Evolutionary conservation across 768 basidiomycete genomes (phyloP).

Genomic region (Amanita pseudoporphyria): DNA sequence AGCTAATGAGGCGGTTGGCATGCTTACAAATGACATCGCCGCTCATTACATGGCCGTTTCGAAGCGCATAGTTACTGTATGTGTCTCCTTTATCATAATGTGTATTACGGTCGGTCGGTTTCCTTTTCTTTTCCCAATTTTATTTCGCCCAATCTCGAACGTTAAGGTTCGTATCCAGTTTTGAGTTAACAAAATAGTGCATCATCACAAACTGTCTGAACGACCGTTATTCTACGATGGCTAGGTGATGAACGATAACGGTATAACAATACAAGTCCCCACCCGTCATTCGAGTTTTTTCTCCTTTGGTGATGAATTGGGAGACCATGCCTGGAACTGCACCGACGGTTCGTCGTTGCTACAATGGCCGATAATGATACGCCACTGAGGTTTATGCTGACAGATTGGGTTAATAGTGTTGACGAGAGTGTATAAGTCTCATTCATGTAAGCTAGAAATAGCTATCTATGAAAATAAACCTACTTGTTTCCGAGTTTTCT

Average conservation of each 20-base stretch:
- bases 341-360: constrained; percentile 4
- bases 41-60: constrained; percentile 3
- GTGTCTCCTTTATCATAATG: constrained; percentile 6
- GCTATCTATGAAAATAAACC: too few species aligned
- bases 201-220: not conserved
- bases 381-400: not conserved
- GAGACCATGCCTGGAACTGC: not conserved
- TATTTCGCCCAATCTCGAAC: not conserved
- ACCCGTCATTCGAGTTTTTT: not conserved
- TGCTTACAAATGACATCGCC: not conserved
- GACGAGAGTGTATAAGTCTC: not conserved
- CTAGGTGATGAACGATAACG: not conserved
- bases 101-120: constrained; percentile 9
- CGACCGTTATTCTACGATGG: too few species aligned
- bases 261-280: not conserved
- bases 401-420: not conserved
- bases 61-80: constrained; percentile 7
- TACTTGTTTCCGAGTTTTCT: too few species aligned
- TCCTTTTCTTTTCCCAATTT: not conserved
- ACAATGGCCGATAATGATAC: not conserved
- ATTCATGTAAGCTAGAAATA: not conserved
- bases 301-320: not conserved
- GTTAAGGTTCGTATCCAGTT: constrained; percentile 4
- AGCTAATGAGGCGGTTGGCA: constrained; percentile 5
- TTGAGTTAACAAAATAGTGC: constrained; percentile 4